Evolutionary conservation across 306 rosid species (phyloP).

Genomic region (Cyclanthera cordifolia): DNA sequence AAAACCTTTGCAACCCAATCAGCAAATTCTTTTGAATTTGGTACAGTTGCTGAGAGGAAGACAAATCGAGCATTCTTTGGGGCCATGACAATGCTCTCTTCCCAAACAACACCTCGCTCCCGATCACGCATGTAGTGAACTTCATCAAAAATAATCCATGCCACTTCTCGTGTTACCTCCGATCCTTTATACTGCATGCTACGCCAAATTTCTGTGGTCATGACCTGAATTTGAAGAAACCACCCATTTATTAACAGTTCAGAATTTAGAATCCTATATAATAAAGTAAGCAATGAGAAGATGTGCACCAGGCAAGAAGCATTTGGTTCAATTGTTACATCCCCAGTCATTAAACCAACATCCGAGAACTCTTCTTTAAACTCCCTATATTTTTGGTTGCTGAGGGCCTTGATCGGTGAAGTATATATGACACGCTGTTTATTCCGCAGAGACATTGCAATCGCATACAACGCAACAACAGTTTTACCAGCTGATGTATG

Average conservation of each 20-base stretch:
- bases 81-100: slow-evolving; percentile 95
- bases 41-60: slow-evolving; percentile 90
- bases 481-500: slow-evolving; percentile 98
- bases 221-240: slow-evolving; percentile 42
- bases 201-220: slow-evolving; percentile 97
- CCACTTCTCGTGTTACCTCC: slow-evolving; percentile 77
- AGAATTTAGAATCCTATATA: background rate
- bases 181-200: slow-evolving; percentile 98
- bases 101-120: slow-evolving; percentile 98
- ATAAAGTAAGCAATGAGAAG: background rate
- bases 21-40: slow-evolving; percentile 88
- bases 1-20: slow-evolving; percentile 93
- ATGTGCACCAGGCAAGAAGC: slow-evolving; percentile 70
- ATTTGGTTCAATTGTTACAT: slow-evolving; percentile 82
- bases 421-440: slow-evolving; percentile 86
- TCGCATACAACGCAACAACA: slow-evolving; percentile 79
- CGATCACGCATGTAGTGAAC: slow-evolving; percentile 97
- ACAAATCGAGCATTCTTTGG: slow-evolving; percentile 84
- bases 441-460: slow-evolving; percentile 75
- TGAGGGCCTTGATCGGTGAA: slow-evolving; percentile 88
- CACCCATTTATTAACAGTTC: background rate
- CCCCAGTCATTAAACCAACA: slow-evolving; percentile 97
- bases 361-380: slow-evolving; percentile 87
- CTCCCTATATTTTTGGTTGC: slow-evolving; percentile 91
- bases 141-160: slow-evolving; percentile 92